Conservation (phyloP, 208 protist genomes). For the Wallacemonas sp. region DNA sequence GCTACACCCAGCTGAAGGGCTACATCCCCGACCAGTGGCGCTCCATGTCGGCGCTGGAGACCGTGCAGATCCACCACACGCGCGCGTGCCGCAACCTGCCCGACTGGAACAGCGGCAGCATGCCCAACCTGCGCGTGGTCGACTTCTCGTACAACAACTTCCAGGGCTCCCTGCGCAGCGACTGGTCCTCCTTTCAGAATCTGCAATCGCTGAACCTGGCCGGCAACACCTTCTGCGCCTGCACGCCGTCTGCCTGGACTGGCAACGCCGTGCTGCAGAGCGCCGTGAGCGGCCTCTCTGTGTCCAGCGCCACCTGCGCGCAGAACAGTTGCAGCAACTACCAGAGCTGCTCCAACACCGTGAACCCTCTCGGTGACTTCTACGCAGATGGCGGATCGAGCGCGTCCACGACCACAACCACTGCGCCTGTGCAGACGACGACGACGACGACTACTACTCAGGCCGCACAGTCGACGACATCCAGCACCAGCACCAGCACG, state of each 20-base stretch:
- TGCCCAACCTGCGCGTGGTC: slow-evolving; percentile 21
- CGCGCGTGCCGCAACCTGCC: slow-evolving; percentile 23
- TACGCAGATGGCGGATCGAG: too few species aligned
- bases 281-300: slow-evolving; percentile 8
- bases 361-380: slow-evolving; percentile 8
- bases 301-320: not conserved
- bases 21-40: slow-evolving; percentile 18
- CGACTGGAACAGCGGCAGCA: slow-evolving; percentile 17
- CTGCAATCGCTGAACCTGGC: slow-evolving; percentile 23
- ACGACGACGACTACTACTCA: not conserved
- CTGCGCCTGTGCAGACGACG: not conserved
- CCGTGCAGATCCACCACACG: slow-evolving; percentile 31
- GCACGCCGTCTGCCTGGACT: slow-evolving; percentile 17
- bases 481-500: not conserved
- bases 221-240: slow-evolving; percentile 26
- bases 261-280: slow-evolving; percentile 20
- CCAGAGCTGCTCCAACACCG: not conserved
- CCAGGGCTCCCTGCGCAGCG: slow-evolving; percentile 12
- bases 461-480: too few species aligned
- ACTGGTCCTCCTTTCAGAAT: slow-evolving; percentile 10
- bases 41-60: slow-evolving; percentile 18
- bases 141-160: slow-evolving; percentile 31
- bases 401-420: not conserved
- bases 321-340: not conserved
- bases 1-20: slow-evolving; percentile 22